Evolutionary conservation across 495 filamentous ascomycete species (phyloP).

Genomic region (Cenococcum geophilum): DNA sequence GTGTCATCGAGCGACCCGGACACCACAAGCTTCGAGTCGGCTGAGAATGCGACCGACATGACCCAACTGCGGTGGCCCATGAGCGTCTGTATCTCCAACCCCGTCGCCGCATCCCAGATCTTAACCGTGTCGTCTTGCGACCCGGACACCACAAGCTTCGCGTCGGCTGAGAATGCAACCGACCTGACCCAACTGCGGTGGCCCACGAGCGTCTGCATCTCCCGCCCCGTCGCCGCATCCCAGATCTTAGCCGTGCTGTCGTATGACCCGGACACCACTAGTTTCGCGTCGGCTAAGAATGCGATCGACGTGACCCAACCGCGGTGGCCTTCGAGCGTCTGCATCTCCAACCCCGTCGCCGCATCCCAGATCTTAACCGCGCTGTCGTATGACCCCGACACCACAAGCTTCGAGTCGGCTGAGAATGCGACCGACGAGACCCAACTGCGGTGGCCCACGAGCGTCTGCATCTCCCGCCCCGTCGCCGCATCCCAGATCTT

Average conservation of each 20-base stretch:
- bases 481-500: neutral
- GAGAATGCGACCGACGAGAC: neutral
- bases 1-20: neutral
- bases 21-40: neutral
- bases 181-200: neutral
- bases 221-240: neutral
- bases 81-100: neutral
- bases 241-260: neutral
- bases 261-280: neutral
- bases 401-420: neutral
- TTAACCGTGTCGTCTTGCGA: neutral
- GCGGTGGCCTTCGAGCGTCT: neutral
- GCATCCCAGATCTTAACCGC: neutral
- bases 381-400: neutral
- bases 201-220: neutral
- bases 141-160: neutral
- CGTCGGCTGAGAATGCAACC: neutral
- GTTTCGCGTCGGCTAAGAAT: neutral
- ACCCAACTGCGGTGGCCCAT: neutral
- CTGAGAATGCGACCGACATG: neutral
- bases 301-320: neutral
- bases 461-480: neutral
- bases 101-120: neutral
- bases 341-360: neutral
- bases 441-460: neutral